Evolutionary conservation across 2,329 filamentous ascomycete genomes (phyloP).

Genomic region (Alternaria rosae): DNA sequence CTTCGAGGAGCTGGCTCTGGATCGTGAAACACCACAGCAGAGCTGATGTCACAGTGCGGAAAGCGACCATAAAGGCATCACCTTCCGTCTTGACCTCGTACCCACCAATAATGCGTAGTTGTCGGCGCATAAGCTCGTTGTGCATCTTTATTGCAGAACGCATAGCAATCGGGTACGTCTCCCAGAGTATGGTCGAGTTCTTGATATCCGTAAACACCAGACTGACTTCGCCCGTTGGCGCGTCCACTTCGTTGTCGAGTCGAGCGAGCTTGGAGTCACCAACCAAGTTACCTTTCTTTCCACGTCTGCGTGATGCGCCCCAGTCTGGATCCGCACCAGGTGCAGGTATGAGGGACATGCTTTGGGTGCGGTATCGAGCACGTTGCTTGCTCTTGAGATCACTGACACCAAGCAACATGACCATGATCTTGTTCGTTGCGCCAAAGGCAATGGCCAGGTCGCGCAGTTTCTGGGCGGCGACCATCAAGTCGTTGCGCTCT

Average conservation of each 20-base stretch:
- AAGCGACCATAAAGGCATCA: slow-evolving; percentile 99
- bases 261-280: slow-evolving; percentile 87
- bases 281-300: slow-evolving; percentile 67
- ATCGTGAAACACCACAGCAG: slow-evolving; percentile 96
- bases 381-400: slow-evolving; percentile 88
- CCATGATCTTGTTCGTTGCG: slow-evolving; percentile 94
- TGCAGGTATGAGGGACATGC: slow-evolving; percentile 79
- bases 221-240: slow-evolving; percentile 87
- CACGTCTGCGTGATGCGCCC: slow-evolving; percentile 64
- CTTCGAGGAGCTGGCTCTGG: slow-evolving; percentile 84
- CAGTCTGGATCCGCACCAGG: slow-evolving; percentile 77
- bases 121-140: slow-evolving; percentile 94
- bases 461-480: slow-evolving; percentile 89
- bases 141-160: slow-evolving; percentile 95
- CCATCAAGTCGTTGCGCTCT: slow-evolving; percentile 90
- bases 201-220: slow-evolving; percentile 99
- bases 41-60: slow-evolving; percentile 93
- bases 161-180: slow-evolving; percentile 94
- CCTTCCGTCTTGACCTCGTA: slow-evolving; percentile 99
- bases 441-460: slow-evolving; percentile 97
- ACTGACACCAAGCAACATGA: slow-evolving; percentile 95
- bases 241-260: slow-evolving; percentile 88
- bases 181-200: slow-evolving; percentile 95
- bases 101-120: slow-evolving; percentile 90
- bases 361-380: slow-evolving; percentile 77